Base-by-base conservation (phyloP, 2,329 filamentous ascomycete species). In the Verticillium longisporum region DNA sequence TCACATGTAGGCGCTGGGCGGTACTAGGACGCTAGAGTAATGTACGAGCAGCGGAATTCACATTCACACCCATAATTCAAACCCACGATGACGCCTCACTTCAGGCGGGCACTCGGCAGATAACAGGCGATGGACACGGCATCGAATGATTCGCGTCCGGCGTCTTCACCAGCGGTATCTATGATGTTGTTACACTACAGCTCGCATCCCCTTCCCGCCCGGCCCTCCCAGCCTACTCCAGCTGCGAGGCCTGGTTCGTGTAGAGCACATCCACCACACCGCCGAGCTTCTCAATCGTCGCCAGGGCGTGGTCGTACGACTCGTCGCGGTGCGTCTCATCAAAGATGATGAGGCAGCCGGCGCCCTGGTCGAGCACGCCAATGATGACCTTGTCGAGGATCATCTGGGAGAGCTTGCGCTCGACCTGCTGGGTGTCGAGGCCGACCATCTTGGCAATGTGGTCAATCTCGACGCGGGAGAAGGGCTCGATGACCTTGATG, bases 401-500 rank as follows among this genome's bases (percentile, higher is more conserved):
- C 96, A 99, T 99, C 83, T 99, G 96, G 55, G 91, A 96, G 65
- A 99, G 83, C 83, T 99, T 99, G 69, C 93, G 88, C 85, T 99
- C 96, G 63, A 99, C 95, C 80, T 98, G 94, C 75, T 92, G 89
- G 32, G 91, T 96, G 75, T 98, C 95, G 64, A 99, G 83, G 45
- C 94, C 93, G 59, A 99, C 95, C 89, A 98, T 96, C 82, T 95
- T 92, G 68, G 95, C 94, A 70, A 99, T 92, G 75, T 99, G 95
- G 69, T 89, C 90, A 70, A 99, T 96, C 79, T 99, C 95, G 60
- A 99, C 95, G 64, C 93, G 87, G 71, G 91, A 96, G 80, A 98
- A 99, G 26, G 95, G 95, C 83, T 99, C 95, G 73, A 99, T 99
- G 65, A 99, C 95, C 83, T 99, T 98, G 84, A 98, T 96, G 53